Percentiles rank a stretch among this genome's conserved stretches.
Evolutionary conservation across 768 basidiomycete genomes (phyloP).

Genomic region (Heimioporus sp.): DNA sequence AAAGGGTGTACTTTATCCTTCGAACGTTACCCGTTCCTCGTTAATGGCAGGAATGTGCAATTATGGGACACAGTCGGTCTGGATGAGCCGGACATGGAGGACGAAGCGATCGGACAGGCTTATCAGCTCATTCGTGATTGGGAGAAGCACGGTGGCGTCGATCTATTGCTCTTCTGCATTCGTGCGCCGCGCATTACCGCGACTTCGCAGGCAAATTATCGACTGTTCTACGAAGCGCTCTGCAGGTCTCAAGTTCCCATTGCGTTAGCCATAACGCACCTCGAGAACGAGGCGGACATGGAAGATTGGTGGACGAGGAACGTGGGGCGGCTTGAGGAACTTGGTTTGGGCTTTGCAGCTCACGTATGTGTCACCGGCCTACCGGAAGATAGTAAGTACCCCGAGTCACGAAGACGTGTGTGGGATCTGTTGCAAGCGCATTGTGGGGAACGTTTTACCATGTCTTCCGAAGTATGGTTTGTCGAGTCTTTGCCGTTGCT

Average conservation of each 20-base stretch:
- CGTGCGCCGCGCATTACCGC: constrained; percentile 1
- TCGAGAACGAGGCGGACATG: not conserved
- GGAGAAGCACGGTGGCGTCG: not conserved
- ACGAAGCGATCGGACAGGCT: not conserved
- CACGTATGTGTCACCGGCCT: constrained; percentile 1
- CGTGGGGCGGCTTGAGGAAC: not conserved
- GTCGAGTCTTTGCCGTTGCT: not conserved
- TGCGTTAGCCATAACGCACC: constrained; percentile 1
- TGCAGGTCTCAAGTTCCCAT: not conserved
- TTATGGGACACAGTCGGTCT: not conserved
- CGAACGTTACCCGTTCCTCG: not conserved
- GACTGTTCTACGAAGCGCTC: not conserved
- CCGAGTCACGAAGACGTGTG: not conserved
- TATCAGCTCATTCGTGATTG: not conserved
- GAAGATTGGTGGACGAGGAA: constrained; percentile 3
- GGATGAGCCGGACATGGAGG: not conserved
- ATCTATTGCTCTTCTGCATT: not conserved
- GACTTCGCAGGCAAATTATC: not conserved
- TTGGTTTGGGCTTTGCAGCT: not conserved
- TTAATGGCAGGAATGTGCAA: not conserved
- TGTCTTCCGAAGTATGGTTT: constrained; percentile 1
- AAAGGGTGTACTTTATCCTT: not conserved
- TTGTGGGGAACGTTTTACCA: constrained; percentile 1
- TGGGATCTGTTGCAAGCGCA: constrained; percentile 1
- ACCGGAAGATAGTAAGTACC: not conserved